These are phyloP conservation scores for Typha latifolia DNA, from an alignment of 176 grass and related monocot genomes.

Conservation along the genomic window DNA sequence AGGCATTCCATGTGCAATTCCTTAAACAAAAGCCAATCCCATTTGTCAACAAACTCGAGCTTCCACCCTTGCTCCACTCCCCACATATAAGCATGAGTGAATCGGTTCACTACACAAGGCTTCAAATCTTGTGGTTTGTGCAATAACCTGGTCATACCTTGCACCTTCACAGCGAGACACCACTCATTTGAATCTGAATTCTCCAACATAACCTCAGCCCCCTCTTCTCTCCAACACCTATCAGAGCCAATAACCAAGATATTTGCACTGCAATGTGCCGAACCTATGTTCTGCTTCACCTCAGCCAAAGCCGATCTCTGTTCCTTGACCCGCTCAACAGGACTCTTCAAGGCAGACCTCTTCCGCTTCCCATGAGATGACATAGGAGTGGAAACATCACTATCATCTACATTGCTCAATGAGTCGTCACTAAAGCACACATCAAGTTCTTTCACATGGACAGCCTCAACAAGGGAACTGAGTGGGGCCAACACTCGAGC, in stretches of 20 bases:
- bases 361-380: conserved; percentile 42
- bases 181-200: conserved; percentile 51
- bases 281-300: conserved; percentile 69
- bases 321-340: conserved; percentile 47
- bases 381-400: conserved; percentile 59
- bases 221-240: conserved; percentile 83
- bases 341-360: conserved; percentile 53
- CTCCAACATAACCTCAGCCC: conserved; percentile 53
- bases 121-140: conserved; percentile 61
- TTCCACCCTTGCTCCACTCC: conserved; percentile 66
- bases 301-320: conserved; percentile 44
- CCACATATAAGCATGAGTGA: conserved; percentile 85
- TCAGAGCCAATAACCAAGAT: conserved; percentile 55
- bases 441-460: conserved; percentile 14
- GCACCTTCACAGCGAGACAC: conserved; percentile 68
- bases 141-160: conserved; percentile 37
- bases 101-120: conserved; percentile 67
- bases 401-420: conserved; percentile 63
- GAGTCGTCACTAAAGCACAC: conserved; percentile 20
- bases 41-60: conserved; percentile 74
- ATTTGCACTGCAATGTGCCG: conserved; percentile 52
- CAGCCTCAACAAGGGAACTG: neutral
- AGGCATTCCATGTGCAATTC: conserved; percentile 68
- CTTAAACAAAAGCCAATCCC: conserved; percentile 93
- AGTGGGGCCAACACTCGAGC: neutral